phyloP scores from a whole-genome alignment of 768 basidiomycete genomes.

The Tephrocybe sp. region DNA sequence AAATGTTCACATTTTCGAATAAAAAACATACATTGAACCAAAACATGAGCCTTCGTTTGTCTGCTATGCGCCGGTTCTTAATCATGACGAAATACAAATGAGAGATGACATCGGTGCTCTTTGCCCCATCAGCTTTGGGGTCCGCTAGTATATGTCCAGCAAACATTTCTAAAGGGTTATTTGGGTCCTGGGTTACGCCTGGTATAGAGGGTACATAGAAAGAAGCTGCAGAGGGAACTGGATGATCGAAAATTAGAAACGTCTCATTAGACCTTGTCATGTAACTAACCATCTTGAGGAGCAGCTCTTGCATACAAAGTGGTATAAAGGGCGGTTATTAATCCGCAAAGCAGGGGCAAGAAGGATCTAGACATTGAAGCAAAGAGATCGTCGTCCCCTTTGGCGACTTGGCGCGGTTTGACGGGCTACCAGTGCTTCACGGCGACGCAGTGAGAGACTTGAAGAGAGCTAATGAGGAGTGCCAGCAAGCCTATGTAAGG shows the following conservation, averaged over 20 bases:
- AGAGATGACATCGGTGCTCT: conserved; percentile 60
- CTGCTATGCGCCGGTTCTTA: conserved; percentile 84
- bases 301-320: conserved; percentile 20
- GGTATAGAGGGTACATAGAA: conserved; percentile 82
- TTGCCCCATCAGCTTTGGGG: conserved; percentile 49
- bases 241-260: conserved; percentile 4
- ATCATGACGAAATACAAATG: conserved; percentile 90
- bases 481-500: background rate
- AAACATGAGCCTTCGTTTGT: conserved; percentile 86
- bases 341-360: conserved; percentile 13
- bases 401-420: background rate
- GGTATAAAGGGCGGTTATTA: conserved; percentile 12
- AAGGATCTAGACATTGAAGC: conserved; percentile 10
- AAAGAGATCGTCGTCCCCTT: background rate
- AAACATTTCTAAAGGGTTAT: conserved; percentile 73
- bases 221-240: conserved; percentile 77
- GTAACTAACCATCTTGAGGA: conserved; percentile 39
- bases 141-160: conserved; percentile 86
- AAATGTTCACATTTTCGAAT: background rate
- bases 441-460: background rate
- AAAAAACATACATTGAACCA: conserved; percentile 93
- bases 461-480: background rate
- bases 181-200: conserved; percentile 68
- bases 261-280: background rate
- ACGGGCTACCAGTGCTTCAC: background rate